A percentile compares a stretch with the other conserved stretches of the same genome.
phyloP scores from a whole-genome alignment of 2,329 filamentous ascomycete genomes.

The Metarhizium robertsii region DNA sequence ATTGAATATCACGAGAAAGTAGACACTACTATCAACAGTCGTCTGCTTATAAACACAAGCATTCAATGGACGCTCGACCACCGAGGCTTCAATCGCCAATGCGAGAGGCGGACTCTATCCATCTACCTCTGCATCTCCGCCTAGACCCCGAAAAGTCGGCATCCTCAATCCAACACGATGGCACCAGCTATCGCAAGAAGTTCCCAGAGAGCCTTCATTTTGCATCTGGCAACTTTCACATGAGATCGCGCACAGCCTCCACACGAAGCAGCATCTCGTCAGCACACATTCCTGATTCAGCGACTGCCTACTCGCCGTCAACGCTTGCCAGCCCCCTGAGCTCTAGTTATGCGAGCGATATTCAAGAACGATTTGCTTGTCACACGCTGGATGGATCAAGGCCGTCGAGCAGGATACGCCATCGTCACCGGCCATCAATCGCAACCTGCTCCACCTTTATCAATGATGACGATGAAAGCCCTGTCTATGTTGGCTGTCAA shows the following conservation, averaged over 20 bases:
- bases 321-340: conserved; percentile 27
- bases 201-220: conserved; percentile 23
- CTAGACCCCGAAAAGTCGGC: conserved; percentile 9
- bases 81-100: background rate
- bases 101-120: conserved; percentile 3
- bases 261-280: conserved; percentile 29
- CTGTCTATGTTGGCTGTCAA: conserved; percentile 16
- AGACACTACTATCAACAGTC: too few relatives aligned
- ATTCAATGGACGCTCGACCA: conserved; percentile 9
- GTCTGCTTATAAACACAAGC: background rate
- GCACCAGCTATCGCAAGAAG: conserved; percentile 11
- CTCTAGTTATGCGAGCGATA: conserved; percentile 24
- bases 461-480: conserved; percentile 25
- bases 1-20: background rate
- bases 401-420: conserved; percentile 18
- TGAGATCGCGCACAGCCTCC: conserved; percentile 26
- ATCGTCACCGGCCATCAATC: conserved; percentile 23
- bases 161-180: too few relatives aligned
- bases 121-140: conserved; percentile 6
- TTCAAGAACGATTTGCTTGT: conserved; percentile 22
- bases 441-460: conserved; percentile 29
- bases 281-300: conserved; percentile 27
- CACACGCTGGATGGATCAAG: conserved; percentile 15
- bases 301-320: conserved; percentile 26
- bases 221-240: conserved; percentile 15